These are phyloP conservation scores for Lichtheimia ramosa DNA, from an alignment of 371 early-diverging fungal species.

Conservation along the genomic window DNA sequence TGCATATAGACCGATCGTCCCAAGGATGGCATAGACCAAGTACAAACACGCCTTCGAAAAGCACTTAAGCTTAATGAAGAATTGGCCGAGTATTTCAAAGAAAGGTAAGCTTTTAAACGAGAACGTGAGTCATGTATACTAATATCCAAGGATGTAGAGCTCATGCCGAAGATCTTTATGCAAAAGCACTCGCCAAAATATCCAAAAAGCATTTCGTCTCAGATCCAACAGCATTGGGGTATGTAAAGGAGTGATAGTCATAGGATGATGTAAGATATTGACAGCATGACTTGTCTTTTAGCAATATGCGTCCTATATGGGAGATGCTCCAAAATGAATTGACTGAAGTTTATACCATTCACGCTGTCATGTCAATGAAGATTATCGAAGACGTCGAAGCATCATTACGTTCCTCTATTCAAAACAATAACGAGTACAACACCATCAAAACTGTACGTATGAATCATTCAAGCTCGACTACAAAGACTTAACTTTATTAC, in stretches of 20 bases:
- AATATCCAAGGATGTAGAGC: too few species aligned
- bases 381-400: constrained; percentile 49
- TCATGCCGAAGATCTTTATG: constrained; percentile 52
- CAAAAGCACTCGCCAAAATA: constrained; percentile 49
- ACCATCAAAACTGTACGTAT: constrained; percentile 14
- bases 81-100: constrained; percentile 60
- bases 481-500: not conserved
- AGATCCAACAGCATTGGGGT: constrained; percentile 50
- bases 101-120: constrained; percentile 35
- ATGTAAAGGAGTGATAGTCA: not conserved
- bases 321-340: constrained; percentile 47
- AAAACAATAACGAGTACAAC: constrained; percentile 14
- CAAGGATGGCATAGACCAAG: constrained; percentile 49
- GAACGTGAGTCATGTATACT: too few species aligned
- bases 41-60: constrained; percentile 49
- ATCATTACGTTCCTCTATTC: constrained; percentile 33
- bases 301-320: constrained; percentile 30
- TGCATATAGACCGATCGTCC: constrained; percentile 26
- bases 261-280: not conserved
- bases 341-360: constrained; percentile 41
- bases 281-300: not conserved
- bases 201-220: constrained; percentile 50
- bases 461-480: constrained; percentile 12
- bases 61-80: constrained; percentile 54
- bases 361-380: constrained; percentile 39